These are phyloP conservation scores for Rutstroemia sp. DNA, from an alignment of 2,329 filamentous ascomycete genomes.

Conservation along the genomic window DNA sequence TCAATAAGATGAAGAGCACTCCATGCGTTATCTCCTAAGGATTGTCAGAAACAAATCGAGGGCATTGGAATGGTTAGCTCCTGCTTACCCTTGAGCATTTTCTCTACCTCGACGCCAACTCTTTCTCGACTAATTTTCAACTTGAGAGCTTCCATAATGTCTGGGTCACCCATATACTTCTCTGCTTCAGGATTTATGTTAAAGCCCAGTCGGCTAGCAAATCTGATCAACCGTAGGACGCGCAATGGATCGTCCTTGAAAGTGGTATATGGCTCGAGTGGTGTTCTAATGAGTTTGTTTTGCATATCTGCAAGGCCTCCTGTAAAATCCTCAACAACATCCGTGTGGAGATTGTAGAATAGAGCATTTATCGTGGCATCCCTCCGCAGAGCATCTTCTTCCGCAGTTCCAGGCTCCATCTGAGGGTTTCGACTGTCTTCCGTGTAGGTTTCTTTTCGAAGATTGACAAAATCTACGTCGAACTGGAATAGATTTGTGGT, in stretches of 20 bases:
- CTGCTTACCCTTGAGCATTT: slow-evolving; percentile 69
- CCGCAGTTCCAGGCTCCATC: slow-evolving; percentile 87
- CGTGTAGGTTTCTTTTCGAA: slow-evolving; percentile 84
- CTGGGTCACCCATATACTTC: slow-evolving; percentile 65
- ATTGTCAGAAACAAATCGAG: slow-evolving; percentile 10
- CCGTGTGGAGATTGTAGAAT: slow-evolving; percentile 86
- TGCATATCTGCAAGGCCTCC: slow-evolving; percentile 70
- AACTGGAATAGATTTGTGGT: slow-evolving; percentile 79
- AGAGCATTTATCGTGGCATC: slow-evolving; percentile 94
- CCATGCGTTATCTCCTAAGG: slow-evolving; percentile 48
- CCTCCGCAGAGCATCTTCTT: slow-evolving; percentile 81
- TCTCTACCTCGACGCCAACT: slow-evolving; percentile 79
- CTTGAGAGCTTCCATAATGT: slow-evolving; percentile 72
- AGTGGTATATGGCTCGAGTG: slow-evolving; percentile 79
- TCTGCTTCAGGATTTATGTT: slow-evolving; percentile 64
- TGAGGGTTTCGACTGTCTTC: slow-evolving; percentile 85
- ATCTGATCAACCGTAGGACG: slow-evolving; percentile 79
- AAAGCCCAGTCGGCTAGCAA: slow-evolving; percentile 79
- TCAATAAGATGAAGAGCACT: slow-evolving; percentile 59
- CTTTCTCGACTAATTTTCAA: slow-evolving; percentile 89
- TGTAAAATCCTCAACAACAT: slow-evolving; percentile 77
- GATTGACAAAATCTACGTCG: slow-evolving; percentile 90
- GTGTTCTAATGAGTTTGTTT: slow-evolving; percentile 69
- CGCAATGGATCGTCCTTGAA: slow-evolving; percentile 91
- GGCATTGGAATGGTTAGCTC: not conserved